phyloP scores from a whole-genome alignment of 2,329 filamentous ascomycete species.

The Epichloe bromicola region DNA sequence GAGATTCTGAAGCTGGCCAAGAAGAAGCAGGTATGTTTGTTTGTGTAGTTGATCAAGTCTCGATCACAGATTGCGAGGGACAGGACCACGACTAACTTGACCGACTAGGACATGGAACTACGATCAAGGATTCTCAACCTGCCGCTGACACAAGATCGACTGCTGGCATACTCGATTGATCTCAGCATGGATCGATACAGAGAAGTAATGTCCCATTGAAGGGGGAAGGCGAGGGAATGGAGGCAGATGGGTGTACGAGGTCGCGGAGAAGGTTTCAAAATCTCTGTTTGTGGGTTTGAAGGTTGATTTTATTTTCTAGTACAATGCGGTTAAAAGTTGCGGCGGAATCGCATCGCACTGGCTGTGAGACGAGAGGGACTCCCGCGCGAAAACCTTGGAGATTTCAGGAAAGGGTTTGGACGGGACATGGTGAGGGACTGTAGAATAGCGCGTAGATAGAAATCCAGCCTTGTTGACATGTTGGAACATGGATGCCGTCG shows the following conservation, averaged over 20 bases:
- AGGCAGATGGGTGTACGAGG: not conserved
- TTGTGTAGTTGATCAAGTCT: too few species aligned
- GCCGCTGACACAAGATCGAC: conserved; percentile 59
- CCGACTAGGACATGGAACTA: conserved; percentile 22
- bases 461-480: not conserved
- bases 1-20: conserved; percentile 44
- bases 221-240: not conserved
- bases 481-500: too few species aligned
- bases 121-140: conserved; percentile 37
- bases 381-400: not conserved
- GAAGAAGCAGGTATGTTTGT: conserved; percentile 40
- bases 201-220: conserved; percentile 41
- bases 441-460: conserved; percentile 1
- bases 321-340: not conserved
- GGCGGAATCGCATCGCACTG: not conserved
- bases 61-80: too few species aligned
- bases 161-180: conserved; percentile 56
- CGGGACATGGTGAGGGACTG: not conserved
- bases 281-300: not conserved
- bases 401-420: not conserved
- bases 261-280: not conserved
- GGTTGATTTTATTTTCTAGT: not conserved
- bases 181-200: conserved; percentile 57
- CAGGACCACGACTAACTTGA: conserved; percentile 1
- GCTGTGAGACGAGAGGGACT: not conserved